Percentiles rank a stretch among this genome's conserved stretches.
phyloP scores from a whole-genome alignment of 2,329 filamentous ascomycete genomes.

The Exophiala viscosa region DNA sequence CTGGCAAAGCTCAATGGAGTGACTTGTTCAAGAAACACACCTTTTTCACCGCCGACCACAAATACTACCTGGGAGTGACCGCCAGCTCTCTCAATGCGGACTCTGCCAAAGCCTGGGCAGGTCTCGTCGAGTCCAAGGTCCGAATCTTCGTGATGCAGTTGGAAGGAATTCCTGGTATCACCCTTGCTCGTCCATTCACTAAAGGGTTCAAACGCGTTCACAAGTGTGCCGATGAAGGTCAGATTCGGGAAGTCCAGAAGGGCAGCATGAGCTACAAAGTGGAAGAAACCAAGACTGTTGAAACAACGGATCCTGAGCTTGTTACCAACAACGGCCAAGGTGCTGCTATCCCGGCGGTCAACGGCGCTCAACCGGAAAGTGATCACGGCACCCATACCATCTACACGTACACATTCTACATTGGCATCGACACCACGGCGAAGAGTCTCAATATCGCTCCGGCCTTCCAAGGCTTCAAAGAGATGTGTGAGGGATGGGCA shows the following conservation, averaged over 20 bases:
- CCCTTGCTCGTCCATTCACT: constrained; percentile 83
- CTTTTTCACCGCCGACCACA: constrained; percentile 90
- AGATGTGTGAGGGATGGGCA: constrained; percentile 71
- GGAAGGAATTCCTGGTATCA: constrained; percentile 75
- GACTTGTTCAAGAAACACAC: constrained; percentile 85
- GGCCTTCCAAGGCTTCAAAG: constrained; percentile 82
- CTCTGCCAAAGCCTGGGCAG: constrained; percentile 80
- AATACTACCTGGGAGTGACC: constrained; percentile 89
- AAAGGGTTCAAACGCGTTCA: constrained; percentile 87
- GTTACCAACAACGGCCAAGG: constrained; percentile 46
- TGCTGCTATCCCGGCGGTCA: constrained; percentile 37
- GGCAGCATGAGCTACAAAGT: constrained; percentile 61
- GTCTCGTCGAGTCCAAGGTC: constrained; percentile 89
- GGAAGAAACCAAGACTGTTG: constrained; percentile 48
- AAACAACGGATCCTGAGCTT: constrained; percentile 49
- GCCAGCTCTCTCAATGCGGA: constrained; percentile 79
- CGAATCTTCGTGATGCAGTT: constrained; percentile 78
- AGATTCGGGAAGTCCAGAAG: constrained; percentile 60
- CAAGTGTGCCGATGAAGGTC: constrained; percentile 59
- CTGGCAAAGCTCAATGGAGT: constrained; percentile 74
- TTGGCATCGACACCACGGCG: constrained; percentile 56
- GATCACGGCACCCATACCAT: constrained; percentile 52
- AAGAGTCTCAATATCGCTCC: constrained; percentile 57
- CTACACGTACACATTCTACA: constrained; percentile 91
- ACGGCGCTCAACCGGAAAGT: constrained; percentile 38